Percentiles rank a stretch among this genome's conserved stretches.
These are phyloP conservation scores for Imleria badia DNA, from an alignment of 768 basidiomycete species.

Conservation along the genomic window DNA sequence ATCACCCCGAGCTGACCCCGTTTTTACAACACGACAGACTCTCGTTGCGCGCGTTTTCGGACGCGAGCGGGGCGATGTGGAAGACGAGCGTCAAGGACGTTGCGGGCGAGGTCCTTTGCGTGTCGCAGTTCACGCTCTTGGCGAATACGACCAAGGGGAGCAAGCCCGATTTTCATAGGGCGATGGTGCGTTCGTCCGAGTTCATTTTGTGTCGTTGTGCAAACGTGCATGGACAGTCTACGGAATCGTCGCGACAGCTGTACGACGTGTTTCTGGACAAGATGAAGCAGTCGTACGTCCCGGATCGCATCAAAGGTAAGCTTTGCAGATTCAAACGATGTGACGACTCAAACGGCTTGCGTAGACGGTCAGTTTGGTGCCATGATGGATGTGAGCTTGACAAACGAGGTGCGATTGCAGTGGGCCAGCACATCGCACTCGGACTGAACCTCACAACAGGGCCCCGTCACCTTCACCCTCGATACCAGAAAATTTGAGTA, in stretches of 20 bases:
- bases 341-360: background rate
- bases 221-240: constrained; percentile 44
- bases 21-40: constrained; percentile 46
- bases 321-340: background rate
- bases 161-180: constrained; percentile 90
- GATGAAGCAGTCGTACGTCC: constrained; percentile 62
- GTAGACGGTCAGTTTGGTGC: constrained; percentile 93
- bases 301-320: constrained; percentile 78
- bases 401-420: constrained; percentile 68
- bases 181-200: constrained; percentile 64
- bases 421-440: background rate
- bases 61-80: constrained; percentile 71
- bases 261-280: constrained; percentile 74
- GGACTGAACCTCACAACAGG: constrained; percentile 41
- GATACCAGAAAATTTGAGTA: constrained; percentile 82
- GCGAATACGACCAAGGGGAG: constrained; percentile 85
- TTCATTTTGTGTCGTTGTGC: background rate
- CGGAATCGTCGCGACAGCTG: constrained; percentile 63
- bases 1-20: constrained; percentile 4
- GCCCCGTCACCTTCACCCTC: constrained; percentile 82
- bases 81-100: constrained; percentile 86
- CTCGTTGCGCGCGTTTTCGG: constrained; percentile 69
- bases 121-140: constrained; percentile 91
- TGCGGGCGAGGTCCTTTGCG: constrained; percentile 87
- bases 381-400: constrained; percentile 90